Evolutionary conservation across 2,329 filamentous ascomycete genomes (phyloP).

Genomic region (Arachnopeziza araneosa): DNA sequence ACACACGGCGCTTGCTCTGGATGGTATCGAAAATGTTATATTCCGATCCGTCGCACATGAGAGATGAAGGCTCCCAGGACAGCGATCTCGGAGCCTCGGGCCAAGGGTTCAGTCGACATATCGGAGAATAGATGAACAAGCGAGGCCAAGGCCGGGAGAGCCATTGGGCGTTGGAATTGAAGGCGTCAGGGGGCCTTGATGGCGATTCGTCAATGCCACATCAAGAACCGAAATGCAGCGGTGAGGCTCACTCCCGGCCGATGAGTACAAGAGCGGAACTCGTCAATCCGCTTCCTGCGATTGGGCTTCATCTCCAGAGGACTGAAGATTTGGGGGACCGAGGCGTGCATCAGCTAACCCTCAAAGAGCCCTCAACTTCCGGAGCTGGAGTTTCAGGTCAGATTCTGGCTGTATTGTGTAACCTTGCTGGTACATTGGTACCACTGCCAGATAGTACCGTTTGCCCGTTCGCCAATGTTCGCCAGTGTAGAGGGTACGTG

Average conservation of each 20-base stretch:
- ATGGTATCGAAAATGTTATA: background rate
- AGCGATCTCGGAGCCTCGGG: slow-evolving; percentile 6
- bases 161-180: background rate
- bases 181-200: background rate
- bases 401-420: background rate
- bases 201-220: background rate
- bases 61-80: background rate
- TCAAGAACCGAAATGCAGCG: slow-evolving; percentile 1
- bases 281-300: slow-evolving; percentile 4
- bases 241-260: slow-evolving; percentile 2
- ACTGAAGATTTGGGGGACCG: background rate
- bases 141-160: background rate
- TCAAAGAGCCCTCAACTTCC: background rate
- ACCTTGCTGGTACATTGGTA: background rate
- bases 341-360: background rate
- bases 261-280: background rate
- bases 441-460: background rate
- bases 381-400: background rate
- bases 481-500: background rate
- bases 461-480: background rate
- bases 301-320: background rate
- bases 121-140: background rate
- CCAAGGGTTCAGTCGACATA: background rate
- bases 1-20: background rate
- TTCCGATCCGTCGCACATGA: background rate